Conservation (phyloP, 202 grass and related monocot species). For the Carex sylvatica region DNA sequence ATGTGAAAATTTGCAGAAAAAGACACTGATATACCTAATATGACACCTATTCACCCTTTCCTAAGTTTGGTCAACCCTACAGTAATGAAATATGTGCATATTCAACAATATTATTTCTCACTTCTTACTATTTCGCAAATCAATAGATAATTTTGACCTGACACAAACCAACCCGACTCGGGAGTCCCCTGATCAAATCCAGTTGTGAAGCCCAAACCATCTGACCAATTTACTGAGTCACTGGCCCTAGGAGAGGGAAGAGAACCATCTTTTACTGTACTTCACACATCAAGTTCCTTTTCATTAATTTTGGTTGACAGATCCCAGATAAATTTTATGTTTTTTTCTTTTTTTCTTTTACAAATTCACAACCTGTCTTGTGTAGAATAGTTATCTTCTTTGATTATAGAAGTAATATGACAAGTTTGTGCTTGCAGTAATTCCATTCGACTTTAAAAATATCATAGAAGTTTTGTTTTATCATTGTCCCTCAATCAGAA, state of each 20-base stretch:
- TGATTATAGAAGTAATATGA: not conserved
- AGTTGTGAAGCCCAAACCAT: not conserved
- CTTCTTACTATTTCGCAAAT: not conserved
- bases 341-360: not conserved
- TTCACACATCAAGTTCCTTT: not conserved
- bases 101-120: not conserved
- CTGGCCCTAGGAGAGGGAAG: not conserved
- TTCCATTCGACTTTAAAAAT: constrained; percentile 7
- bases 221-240: not conserved
- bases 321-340: not conserved
- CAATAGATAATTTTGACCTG: not conserved
- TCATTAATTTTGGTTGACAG: not conserved
- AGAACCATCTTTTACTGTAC: not conserved
- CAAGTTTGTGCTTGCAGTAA: not conserved
- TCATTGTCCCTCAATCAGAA: not conserved
- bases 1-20: not conserved
- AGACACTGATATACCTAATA: not conserved
- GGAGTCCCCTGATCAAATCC: not conserved
- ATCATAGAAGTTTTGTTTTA: not conserved
- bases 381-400: not conserved
- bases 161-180: not conserved
- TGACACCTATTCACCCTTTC: not conserved
- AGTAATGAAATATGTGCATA: not conserved
- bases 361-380: not conserved
- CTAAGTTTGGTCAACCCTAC: not conserved